Base-by-base conservation (phyloP, 1,284 basidiomycete species). In the Apiotrichum gracile region DNA sequence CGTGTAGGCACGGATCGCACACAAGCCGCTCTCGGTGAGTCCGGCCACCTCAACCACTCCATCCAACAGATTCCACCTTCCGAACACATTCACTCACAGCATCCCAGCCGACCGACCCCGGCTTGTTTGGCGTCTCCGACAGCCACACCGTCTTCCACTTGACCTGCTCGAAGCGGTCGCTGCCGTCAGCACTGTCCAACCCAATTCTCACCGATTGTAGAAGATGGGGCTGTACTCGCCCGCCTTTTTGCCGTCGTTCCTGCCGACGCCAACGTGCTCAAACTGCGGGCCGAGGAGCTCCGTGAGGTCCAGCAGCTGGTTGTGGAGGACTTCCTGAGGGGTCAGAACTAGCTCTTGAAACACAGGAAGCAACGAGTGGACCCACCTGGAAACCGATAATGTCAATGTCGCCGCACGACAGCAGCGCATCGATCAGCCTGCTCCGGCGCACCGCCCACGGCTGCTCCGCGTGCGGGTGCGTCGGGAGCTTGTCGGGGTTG, bases 191-290 rank as follows among this genome's bases (percentile, higher is more conserved):
- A 5, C 19, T 34, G n/a, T 4, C 8, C 17, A 6, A 8, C 7
- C n/a, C 7, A 17, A 9, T 31, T 55, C 76, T 21, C 57, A 81
- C 78, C 74, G 79, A 60, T 81, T 79, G 69, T 77, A 86, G 68
- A 85, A 85, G 53, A 85, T 80, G 0, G 84, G 82, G 56, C 79
- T 80, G 68, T 82, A 85, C 66, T 85, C 84, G 35, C 84, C 84
- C 1, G 74, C 77, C 25, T 72, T 57, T 13, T 72, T 69, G 3
- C 84, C 84, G 63, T 85, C 82, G 51, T 84, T 80, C 27, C 84
- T 76, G 0, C 84, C 84, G 0, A 84, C 82, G 2, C 84, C 84
- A 27, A 83, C 77, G 78, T 82, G 76, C 76, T 78, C 82, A 13
- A 78, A 81, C 6, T 69, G 58, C 6, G 58, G 38, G 0, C 83